Percentiles rank a stretch among this genome's conserved stretches.
Conservation (phyloP, 2,329 filamentous ascomycete species). For the Xylariaceae sp. region DNA sequence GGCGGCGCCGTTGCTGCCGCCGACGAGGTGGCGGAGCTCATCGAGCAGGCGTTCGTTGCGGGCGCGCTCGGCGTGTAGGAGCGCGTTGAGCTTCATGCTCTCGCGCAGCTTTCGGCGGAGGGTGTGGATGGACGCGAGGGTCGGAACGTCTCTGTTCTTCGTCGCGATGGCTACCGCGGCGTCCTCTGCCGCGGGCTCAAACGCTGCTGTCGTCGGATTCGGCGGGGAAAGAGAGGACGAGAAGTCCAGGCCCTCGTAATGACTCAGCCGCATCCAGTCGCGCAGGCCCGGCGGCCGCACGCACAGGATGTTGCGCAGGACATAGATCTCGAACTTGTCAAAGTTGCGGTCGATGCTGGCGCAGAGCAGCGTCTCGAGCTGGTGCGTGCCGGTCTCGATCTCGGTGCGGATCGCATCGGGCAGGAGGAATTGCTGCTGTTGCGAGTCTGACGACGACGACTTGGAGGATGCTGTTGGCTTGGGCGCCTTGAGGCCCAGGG, state of each 20-base stretch:
- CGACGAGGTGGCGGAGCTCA: slow-evolving; percentile 29
- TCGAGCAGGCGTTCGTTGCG: slow-evolving; percentile 34
- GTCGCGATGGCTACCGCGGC: background rate
- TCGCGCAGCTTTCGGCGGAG: slow-evolving; percentile 66
- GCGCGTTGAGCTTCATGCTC: slow-evolving; percentile 50
- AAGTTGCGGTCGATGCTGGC: slow-evolving; percentile 80
- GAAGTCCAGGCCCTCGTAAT: slow-evolving; percentile 71
- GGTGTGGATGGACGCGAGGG: slow-evolving; percentile 63
- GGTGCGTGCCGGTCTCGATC: slow-evolving; percentile 83
- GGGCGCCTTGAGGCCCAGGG: slow-evolving; percentile 70
- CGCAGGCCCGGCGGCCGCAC: slow-evolving; percentile 61
- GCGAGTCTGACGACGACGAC: slow-evolving; percentile 27
- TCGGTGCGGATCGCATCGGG: slow-evolving; percentile 49
- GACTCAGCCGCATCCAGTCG: slow-evolving; percentile 74
- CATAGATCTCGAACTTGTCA: slow-evolving; percentile 85
- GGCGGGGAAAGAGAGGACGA: slow-evolving; percentile 4
- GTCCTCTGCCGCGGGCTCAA: background rate
- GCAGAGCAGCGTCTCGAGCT: slow-evolving; percentile 77
- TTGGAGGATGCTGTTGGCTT: slow-evolving; percentile 16
- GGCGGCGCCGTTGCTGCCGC: slow-evolving; percentile 8
- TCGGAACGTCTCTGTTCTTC: slow-evolving; percentile 34
- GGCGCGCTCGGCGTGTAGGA: slow-evolving; percentile 49
- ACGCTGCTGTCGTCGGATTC: background rate
- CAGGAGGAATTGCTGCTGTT: slow-evolving; percentile 38
- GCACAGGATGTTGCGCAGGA: slow-evolving; percentile 77